Evolutionary conservation across 2,329 filamentous ascomycete genomes (phyloP).

Genomic region (Talaromyces funiculosus): DNA sequence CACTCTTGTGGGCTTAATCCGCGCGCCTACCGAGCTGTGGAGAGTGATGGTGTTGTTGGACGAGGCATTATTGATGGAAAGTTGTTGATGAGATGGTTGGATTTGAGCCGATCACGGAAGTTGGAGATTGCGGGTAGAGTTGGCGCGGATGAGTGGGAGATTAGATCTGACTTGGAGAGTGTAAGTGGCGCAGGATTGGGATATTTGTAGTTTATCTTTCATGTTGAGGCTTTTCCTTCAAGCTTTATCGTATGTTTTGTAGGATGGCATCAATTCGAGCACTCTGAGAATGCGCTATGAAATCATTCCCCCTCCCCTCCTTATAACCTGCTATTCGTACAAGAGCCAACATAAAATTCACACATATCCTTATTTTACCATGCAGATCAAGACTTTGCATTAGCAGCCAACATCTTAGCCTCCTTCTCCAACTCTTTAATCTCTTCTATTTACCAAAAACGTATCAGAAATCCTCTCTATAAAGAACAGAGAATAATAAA

Average conservation of each 20-base stretch:
- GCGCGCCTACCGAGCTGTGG: constrained; percentile 63
- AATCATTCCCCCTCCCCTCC: no score
- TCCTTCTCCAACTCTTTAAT: constrained; percentile 31
- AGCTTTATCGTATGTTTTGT: background rate
- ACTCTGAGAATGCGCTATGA: background rate
- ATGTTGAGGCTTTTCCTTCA: background rate
- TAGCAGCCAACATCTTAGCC: constrained; percentile 29
- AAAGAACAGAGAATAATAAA: background rate
- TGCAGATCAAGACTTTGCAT: constrained; percentile 3
- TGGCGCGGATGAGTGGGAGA: constrained; percentile 61
- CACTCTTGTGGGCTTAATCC: constrained; percentile 78
- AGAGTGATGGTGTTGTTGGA: constrained; percentile 46
- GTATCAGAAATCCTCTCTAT: constrained; percentile 1
- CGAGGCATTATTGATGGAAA: constrained; percentile 71
- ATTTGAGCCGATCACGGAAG: constrained; percentile 65
- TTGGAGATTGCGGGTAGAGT: constrained; percentile 69
- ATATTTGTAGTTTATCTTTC: constrained; percentile 28
- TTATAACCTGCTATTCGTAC: no score
- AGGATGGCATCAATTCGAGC: background rate
- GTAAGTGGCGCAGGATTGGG: constrained; percentile 59
- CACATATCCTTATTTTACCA: background rate
- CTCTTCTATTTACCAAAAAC: constrained; percentile 24
- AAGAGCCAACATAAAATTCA: constrained; percentile 9
- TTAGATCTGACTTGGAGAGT: constrained; percentile 64
- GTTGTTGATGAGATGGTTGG: constrained; percentile 68